These are phyloP conservation scores for Citrus mangshanensis DNA, from an alignment of 345 rosid species.

Conservation along the genomic window DNA sequence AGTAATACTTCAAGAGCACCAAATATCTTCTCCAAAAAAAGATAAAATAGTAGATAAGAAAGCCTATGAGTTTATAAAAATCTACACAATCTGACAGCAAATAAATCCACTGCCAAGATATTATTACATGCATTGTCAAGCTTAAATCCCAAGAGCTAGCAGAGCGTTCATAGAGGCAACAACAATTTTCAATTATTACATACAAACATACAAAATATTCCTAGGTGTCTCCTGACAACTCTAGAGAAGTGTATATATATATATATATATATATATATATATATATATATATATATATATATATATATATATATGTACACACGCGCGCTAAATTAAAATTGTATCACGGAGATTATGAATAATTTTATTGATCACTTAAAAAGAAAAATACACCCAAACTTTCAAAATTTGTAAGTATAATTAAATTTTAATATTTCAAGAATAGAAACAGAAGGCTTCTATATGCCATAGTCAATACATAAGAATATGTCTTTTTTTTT, in stretches of 20 bases:
- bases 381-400: too few species aligned
- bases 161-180: background rate
- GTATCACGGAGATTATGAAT: background rate
- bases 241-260: background rate
- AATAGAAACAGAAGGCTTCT: fast-evolving
- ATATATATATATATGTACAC: too few species aligned
- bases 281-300: too few species aligned
- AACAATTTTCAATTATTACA: background rate
- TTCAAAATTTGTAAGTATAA: too few species aligned
- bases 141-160: background rate
- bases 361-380: too few species aligned
- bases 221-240: background rate
- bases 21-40: too few species aligned
- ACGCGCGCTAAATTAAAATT: background rate
- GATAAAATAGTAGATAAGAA: too few species aligned
- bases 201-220: background rate
- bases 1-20: too few species aligned
- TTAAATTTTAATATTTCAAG: too few species aligned
- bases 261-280: too few species aligned
- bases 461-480: background rate
- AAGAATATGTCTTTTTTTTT: too few species aligned
- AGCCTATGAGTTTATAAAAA: background rate
- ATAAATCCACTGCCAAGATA: background rate
- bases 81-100: background rate
- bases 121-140: background rate